Conservation (phyloP, 2,329 filamentous ascomycete species). For the Ceratocystis variospora region DNA sequence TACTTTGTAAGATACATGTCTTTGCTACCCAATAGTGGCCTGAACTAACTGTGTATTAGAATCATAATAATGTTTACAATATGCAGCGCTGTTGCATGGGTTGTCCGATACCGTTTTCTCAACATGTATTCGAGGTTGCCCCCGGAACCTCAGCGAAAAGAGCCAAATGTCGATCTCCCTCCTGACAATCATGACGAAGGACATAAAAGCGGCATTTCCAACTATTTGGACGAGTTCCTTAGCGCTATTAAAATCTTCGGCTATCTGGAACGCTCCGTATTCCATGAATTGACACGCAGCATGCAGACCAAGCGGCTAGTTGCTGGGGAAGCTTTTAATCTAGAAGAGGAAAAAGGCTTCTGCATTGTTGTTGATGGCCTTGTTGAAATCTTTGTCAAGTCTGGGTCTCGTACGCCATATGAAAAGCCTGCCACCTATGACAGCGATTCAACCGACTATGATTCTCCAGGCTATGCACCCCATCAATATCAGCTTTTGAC, state of each 20-base stretch:
- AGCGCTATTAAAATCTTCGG: constrained; percentile 99
- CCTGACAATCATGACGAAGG: constrained; percentile 84
- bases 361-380: constrained; percentile 93
- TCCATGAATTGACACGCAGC: constrained; percentile 90
- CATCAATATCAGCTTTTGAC: constrained; percentile 91
- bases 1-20: constrained; percentile 52
- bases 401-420: constrained; percentile 40
- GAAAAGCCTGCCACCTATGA: constrained; percentile 21
- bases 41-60: constrained; percentile 28
- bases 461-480: constrained; percentile 42
- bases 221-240: constrained; percentile 92
- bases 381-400: constrained; percentile 97
- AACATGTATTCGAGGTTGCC: constrained; percentile 94
- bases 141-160: constrained; percentile 87
- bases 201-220: constrained; percentile 80
- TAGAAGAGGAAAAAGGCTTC: constrained; percentile 97
- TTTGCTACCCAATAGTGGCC: too few relatives aligned
- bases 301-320: constrained; percentile 98
- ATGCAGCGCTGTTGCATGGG: constrained; percentile 79
- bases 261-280: constrained; percentile 88
- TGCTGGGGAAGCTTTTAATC: constrained; percentile 82
- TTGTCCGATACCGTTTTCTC: constrained; percentile 86
- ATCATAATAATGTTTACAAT: constrained; percentile 65
- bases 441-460: constrained; percentile 51
- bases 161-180: constrained; percentile 88